A percentile compares a stretch with the other conserved stretches of the same genome.
These are phyloP conservation scores for Discostella stelligeroides DNA, from an alignment of 108 stramenopile species.

Conservation along the genomic window DNA sequence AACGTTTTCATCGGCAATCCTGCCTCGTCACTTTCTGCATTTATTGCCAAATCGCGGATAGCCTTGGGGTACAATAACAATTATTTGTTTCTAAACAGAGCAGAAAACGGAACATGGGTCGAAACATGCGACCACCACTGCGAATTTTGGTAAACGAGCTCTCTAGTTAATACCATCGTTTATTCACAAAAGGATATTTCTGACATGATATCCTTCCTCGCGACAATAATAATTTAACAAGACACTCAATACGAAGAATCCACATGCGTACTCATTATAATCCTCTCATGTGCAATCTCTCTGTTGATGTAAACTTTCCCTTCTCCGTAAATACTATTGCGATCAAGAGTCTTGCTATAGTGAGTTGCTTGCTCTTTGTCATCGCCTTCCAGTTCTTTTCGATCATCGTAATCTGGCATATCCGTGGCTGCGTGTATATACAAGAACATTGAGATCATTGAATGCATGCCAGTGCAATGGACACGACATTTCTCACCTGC, in stretches of 20 bases:
- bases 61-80: constrained; percentile 38
- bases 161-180: not conserved
- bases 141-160: constrained; percentile 36
- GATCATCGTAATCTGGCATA: constrained; percentile 74
- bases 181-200: not conserved
- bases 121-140: constrained; percentile 34
- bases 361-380: constrained; percentile 53
- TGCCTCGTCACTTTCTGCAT: constrained; percentile 36
- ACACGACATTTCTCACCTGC: constrained; percentile 26
- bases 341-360: constrained; percentile 61
- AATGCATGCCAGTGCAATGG: too few relatives aligned
- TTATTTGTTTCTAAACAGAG: constrained; percentile 32
- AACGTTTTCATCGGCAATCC: constrained; percentile 53
- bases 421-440: constrained; percentile 48
- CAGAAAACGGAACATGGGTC: constrained; percentile 21
- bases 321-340: constrained; percentile 44
- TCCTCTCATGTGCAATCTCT: constrained; percentile 45
- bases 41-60: constrained; percentile 48
- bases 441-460: not conserved
- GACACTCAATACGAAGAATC: not conserved
- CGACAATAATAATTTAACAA: not conserved
- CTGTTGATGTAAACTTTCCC: constrained; percentile 43
- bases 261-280: constrained; percentile 32
- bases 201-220: not conserved
- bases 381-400: constrained; percentile 42